phyloP scores from a whole-genome alignment of 768 basidiomycete genomes.

The Pisolithus orientalis region DNA sequence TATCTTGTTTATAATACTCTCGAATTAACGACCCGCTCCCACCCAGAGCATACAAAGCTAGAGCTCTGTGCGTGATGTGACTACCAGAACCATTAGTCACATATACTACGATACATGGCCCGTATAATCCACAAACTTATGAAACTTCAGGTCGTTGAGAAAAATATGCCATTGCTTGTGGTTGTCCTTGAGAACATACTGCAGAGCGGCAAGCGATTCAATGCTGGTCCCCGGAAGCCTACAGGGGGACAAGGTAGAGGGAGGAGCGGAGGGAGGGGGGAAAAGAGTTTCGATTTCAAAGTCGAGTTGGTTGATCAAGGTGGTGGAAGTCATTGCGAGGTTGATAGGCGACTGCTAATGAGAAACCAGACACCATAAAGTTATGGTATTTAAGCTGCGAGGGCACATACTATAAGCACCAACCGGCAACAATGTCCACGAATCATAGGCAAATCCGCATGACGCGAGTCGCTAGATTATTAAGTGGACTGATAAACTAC shows the following conservation, averaged over 20 bases:
- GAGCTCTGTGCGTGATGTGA: conserved; percentile 23
- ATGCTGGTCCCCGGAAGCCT: conserved; percentile 9
- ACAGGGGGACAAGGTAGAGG: not conserved
- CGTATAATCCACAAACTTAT: conserved; percentile 37
- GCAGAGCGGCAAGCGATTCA: conserved; percentile 25
- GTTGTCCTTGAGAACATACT: conserved; percentile 40
- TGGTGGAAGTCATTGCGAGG: not conserved
- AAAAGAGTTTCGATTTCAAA: conserved; percentile 8
- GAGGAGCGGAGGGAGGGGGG: conserved; percentile 5
- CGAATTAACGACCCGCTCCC: conserved; percentile 16
- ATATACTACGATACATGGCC: no score
- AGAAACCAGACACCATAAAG: no score
- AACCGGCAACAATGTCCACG: no score
- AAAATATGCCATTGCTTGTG: conserved; percentile 44
- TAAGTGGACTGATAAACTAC: no score
- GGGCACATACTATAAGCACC: no score
- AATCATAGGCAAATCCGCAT: no score
- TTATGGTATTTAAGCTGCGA: no score
- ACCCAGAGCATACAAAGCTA: conserved; percentile 25
- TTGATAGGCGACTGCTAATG: no score
- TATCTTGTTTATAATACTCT: conserved; percentile 21
- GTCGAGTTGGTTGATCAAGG: not conserved
- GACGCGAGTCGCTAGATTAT: no score
- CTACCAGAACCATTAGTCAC: conserved; percentile 4
- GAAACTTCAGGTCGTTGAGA: conserved; percentile 39